phyloP scores from a whole-genome alignment of 192 early-diverging fungal species.

The Diversispora epigaea region DNA sequence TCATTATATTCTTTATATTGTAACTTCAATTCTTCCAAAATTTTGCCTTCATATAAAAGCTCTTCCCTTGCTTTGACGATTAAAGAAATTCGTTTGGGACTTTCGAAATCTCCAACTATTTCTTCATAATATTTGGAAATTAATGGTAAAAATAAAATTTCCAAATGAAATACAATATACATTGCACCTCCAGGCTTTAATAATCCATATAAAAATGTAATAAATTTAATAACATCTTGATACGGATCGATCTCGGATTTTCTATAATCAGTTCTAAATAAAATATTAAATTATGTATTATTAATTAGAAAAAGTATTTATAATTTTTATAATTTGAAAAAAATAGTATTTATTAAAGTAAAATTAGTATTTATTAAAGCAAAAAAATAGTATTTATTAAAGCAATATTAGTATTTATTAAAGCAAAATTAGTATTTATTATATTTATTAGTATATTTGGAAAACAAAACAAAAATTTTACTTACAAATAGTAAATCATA shows the following conservation, averaged over 20 bases:
- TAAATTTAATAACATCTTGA: conserved; percentile 2
- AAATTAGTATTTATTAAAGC: no score
- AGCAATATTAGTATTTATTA: no score
- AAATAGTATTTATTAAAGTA: no score
- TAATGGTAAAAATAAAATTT: neutral
- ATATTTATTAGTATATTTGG: neutral
- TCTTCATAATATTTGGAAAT: neutral
- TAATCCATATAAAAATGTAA: neutral
- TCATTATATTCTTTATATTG: neutral
- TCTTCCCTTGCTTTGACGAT: no score
- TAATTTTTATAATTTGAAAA: no score
- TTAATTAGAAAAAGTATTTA: neutral
- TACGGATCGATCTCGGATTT: neutral
- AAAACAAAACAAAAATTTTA: neutral
- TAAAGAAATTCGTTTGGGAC: neutral
- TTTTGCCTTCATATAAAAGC: conserved; percentile 6
- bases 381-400: no score
- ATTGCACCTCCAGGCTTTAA: conserved; percentile 5
- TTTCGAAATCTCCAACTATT: neutral
- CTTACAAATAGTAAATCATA: conserved; percentile 7
- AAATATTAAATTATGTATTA: neutral
- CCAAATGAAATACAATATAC: neutral
- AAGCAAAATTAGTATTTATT: no score
- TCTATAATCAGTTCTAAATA: neutral
- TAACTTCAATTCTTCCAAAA: neutral